Evolutionary conservation across 1,139 yeast species (phyloP), one percentile per base, ranked within the genome.

Genomic region (Taphrina pruni): DNA sequence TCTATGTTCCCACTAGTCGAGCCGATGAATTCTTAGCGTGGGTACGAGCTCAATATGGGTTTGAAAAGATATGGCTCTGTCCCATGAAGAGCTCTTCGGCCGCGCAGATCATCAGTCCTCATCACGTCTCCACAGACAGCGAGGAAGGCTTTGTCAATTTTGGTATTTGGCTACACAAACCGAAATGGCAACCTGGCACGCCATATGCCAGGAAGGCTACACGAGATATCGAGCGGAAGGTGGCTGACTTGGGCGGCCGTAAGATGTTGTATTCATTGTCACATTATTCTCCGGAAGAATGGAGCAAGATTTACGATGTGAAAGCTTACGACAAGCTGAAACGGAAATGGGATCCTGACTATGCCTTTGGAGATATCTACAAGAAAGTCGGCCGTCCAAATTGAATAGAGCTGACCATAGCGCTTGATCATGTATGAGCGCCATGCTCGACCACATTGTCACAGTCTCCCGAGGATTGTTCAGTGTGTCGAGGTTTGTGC

Each of bases 11-110:
- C 5, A 35, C 41, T 11, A 11, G 36, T 12, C 38, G 43, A 17
- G 20, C 64, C 11, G 64, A 32, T 11, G 64, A 60, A 38, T 60
- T 60, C 32, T 20, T 60, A 9, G 64, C 32, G 8, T 60, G 39
- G 39, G 39, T 60, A 3, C 12, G 43, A 35, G 11, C 41, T 8
- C 36, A 20, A 21, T 45, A 32, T 32, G 64, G 55, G 9, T 26
- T n/a, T 17, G 64, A 60, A 38, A 48, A 60, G 54, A 32, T 60
- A n/a, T 60, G 64, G 64, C 64, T 60, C 38, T 60, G 64, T 32
- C 64, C 64, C 7, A 60, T 60, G 55, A 43, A 46, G 21, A 20
- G 43, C 9, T 17, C 64, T 6, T 32, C 52, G 14, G 46, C 52
- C 26, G 45, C 64, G 7, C 54, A 45, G n/a, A 45, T 46, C 6